phyloP scores from a whole-genome alignment of 2,329 filamentous ascomycete genomes.

The Cladosporium colombiae region DNA sequence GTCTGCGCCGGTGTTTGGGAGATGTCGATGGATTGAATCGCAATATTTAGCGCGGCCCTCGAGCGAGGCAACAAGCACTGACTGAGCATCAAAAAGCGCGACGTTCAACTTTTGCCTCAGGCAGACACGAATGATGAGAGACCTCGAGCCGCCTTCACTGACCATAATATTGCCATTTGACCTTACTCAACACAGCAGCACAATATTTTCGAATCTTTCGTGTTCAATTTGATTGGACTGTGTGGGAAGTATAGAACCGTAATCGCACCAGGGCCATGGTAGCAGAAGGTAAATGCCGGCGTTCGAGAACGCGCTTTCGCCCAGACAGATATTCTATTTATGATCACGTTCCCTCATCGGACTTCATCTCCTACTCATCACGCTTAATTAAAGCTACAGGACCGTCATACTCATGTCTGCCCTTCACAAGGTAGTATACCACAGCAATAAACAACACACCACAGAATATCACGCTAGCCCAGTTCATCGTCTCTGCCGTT shows the following conservation, averaged over 20 bases:
- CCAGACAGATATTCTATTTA: background rate
- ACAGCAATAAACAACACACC: constrained; percentile 27
- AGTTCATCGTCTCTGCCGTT: constrained; percentile 39
- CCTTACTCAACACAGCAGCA: background rate
- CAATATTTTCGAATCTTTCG: background rate
- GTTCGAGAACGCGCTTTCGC: background rate
- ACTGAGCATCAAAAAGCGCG: background rate
- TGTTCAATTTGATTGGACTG: background rate
- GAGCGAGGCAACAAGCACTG: background rate
- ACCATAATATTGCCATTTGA: background rate
- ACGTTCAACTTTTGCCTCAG: background rate
- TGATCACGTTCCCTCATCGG: background rate
- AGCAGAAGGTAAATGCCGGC: background rate
- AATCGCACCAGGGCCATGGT: background rate
- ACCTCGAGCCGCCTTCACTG: background rate
- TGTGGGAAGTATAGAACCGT: background rate
- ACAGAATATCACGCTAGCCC: constrained; percentile 30
- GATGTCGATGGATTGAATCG: background rate
- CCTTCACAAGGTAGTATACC: constrained; percentile 39
- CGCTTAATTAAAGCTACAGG: constrained; percentile 36
- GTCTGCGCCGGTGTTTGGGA: background rate
- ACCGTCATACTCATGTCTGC: constrained; percentile 34
- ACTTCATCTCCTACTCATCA: background rate
- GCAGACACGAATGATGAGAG: background rate
- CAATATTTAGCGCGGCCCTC: background rate